Evolutionary conservation across 257 asterid genomes (phyloP), one percentile per base, ranked within the genome.

Genomic region (Solanum clarkiae): DNA sequence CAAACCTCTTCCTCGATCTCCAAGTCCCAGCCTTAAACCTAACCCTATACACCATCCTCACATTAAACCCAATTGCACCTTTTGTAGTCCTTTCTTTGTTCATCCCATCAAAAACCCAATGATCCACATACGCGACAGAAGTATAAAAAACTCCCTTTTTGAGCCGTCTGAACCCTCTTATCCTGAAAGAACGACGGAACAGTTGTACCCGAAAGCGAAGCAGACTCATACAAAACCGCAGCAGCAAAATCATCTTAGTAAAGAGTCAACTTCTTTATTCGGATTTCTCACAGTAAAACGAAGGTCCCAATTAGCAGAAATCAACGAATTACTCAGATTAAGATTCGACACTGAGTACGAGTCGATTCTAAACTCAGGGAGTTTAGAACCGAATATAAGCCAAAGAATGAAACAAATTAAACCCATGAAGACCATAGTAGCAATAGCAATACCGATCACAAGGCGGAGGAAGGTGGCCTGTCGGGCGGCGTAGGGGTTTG

Each of bases 381-480:
- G 88, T 83, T 90, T 92, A 4, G 99, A 99, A 59, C 98, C 98
- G 85, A 95, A 92, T 4, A 95, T 89, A 4, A 97, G 94, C 98
- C 98, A 97, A 24, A 90, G 87, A 81, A 97, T 93, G 91, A 92
- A 87, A 93, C 68, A 74, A 92, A 65, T 8, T 89, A 29, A 29
- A 4, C 92, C 96, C 51, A 91, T 69, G 86, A 95, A 88, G 80
- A 94, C 86, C 80, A 93, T 83, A 44, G 87, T 82, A 14, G 93
- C 94, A 84, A 94, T 90, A 13, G 93, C 54, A 13, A 91, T 82
- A 51, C 91, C 92, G 86, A 92, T 90, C 54, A 97, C 57, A 90
- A 95, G 96, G 87, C 99, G 97, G 87, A 97, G 88, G 86, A 91
- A 93, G 86, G 89, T 86, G 82, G 94, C 92, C 62, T 95, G 97